phyloP scores from a whole-genome alignment of 208 protist genomes.

The Naegleria gruberi region DNA sequence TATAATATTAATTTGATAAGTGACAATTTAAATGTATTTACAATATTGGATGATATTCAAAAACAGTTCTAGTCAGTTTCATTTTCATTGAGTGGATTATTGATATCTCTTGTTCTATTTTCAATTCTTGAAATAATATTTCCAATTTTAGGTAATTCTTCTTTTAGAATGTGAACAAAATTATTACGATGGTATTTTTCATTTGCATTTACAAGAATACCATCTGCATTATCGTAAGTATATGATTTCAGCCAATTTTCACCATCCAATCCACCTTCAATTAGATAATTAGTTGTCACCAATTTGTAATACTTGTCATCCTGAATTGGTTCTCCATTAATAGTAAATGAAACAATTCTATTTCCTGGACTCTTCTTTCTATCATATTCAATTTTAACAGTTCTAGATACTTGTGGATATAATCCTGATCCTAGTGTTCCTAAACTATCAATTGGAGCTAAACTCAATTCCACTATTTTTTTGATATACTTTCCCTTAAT shows the following conservation, averaged over 20 bases:
- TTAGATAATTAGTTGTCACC: not conserved
- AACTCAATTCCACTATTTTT: not conserved
- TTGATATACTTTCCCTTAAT: not conserved
- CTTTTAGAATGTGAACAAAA: not conserved
- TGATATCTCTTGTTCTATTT: not conserved
- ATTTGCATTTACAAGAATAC: not conserved
- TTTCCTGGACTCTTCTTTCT: not conserved
- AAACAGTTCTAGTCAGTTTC: no score
- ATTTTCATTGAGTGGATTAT: no score
- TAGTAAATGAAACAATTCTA: not conserved
- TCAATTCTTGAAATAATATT: not conserved
- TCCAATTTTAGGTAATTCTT: not conserved
- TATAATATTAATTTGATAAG: no score
- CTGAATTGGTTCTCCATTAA: not conserved
- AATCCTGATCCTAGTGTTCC: not conserved
- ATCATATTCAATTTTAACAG: not conserved
- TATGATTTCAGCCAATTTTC: not conserved
- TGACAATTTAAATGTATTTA: no score
- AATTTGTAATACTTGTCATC: not conserved
- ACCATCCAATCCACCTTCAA: not conserved
- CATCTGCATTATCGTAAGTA: not conserved
- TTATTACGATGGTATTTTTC: not conserved
- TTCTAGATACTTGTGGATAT: not conserved
- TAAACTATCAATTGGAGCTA: not conserved
- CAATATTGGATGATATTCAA: no score